Evolutionary conservation across 257 asterid species (phyloP).

Genomic region (Gardenia jasminoides): DNA sequence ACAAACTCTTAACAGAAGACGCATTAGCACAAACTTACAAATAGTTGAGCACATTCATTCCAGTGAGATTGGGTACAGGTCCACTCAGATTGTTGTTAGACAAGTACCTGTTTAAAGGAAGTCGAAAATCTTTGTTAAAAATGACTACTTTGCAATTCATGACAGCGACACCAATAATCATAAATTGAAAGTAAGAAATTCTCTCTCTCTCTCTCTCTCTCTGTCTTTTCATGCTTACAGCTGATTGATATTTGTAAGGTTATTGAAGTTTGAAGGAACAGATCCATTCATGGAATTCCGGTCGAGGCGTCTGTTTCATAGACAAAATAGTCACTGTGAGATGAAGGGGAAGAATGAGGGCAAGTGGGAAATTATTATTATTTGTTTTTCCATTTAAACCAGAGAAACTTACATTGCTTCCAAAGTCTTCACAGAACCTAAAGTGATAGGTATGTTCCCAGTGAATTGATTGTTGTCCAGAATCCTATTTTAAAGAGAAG

Average conservation of each 20-base stretch:
- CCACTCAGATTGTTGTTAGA: conserved; percentile 69
- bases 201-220: background rate
- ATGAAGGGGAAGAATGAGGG: background rate
- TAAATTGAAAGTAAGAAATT: background rate
- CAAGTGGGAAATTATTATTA: conserved; percentile 4
- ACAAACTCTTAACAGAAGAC: background rate
- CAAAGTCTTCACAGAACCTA: conserved; percentile 58
- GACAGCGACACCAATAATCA: background rate
- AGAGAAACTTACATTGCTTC: conserved; percentile 71
- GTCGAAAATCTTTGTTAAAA: conserved; percentile 20
- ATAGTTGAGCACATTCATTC: conserved; percentile 47
- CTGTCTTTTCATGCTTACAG: conserved; percentile 57
- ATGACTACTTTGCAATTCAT: conserved; percentile 1
- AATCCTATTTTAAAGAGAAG: conserved; percentile 45
- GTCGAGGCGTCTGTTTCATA: conserved; percentile 64
- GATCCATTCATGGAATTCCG: conserved; percentile 57
- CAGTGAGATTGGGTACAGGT: conserved; percentile 57
- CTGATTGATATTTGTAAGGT: conserved; percentile 56
- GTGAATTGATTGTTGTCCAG: conserved; percentile 65
- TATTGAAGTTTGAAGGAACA: conserved; percentile 54
- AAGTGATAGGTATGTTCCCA: conserved; percentile 57
- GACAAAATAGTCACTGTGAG: conserved; percentile 19
- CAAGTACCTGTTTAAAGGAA: conserved; percentile 66
- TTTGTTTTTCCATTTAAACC: background rate
- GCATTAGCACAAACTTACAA: conserved; percentile 49